phyloP scores from a whole-genome alignment of 2,329 filamentous ascomycete genomes.

The Davidsoniella australis region DNA sequence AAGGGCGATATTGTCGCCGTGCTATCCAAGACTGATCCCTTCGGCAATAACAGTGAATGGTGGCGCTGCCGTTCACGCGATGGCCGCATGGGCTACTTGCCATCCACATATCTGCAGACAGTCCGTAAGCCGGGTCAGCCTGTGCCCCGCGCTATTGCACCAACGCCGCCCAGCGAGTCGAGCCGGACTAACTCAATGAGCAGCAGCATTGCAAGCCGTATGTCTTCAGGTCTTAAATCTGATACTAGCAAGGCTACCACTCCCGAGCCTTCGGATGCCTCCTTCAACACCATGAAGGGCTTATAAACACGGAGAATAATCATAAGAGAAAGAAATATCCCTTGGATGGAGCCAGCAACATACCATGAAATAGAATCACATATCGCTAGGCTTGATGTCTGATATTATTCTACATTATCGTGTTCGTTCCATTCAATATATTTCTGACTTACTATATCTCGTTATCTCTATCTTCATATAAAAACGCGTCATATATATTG shows the following conservation, averaged over 20 bases:
- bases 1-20: conserved; percentile 95
- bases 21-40: conserved; percentile 77
- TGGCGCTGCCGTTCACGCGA: conserved; percentile 89
- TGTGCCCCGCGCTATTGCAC: conserved; percentile 35
- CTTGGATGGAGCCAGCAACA: no score
- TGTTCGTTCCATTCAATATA: not conserved
- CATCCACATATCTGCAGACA: conserved; percentile 76
- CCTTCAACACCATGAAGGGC: conserved; percentile 10
- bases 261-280: conserved; percentile 8
- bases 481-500: no score
- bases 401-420: not conserved
- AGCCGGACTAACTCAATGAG: conserved; percentile 33
- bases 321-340: no score
- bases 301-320: not conserved
- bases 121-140: conserved; percentile 30
- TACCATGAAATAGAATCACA: no score
- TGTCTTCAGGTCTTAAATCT: conserved; percentile 7
- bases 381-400: not conserved
- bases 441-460: not conserved
- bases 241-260: conserved; percentile 10
- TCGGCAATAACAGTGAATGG: conserved; percentile 88
- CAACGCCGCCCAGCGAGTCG: conserved; percentile 27
- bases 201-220: conserved; percentile 18
- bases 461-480: not conserved
- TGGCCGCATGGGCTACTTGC: conserved; percentile 79